Base-by-base conservation (phyloP, 2,329 filamentous ascomycete genomes). In the Simplicillium aogashimaense region DNA sequence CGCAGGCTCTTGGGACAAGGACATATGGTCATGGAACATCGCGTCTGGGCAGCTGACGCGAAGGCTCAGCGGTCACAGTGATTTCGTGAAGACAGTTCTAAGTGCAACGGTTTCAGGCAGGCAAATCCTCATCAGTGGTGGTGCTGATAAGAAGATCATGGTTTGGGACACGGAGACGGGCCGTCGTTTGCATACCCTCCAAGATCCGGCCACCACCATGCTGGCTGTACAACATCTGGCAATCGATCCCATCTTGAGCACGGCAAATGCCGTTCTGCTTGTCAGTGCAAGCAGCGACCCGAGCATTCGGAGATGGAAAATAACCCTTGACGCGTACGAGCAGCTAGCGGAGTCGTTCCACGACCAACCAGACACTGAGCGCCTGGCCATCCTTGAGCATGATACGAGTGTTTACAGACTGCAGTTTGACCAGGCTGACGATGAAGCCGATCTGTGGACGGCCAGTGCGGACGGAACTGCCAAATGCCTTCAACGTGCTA, bases 1-100 rank as follows among this genome's bases (percentile, higher is more conserved):
- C 59, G 87, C 87, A 17, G 90, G 89, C 29, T 92, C 82, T 43
- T 98, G 92, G 92, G 90, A 98, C 64, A 95, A 94, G 64, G 74
- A 78, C 15, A 74, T 97, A 43, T 95, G 88, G 81, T 84, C 83
- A 28, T 95, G 87, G 84, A 72, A 85, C 51, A 65, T 82, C 28
- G 65, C 70, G 14, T 76, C 76, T 3, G 69, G 67, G 34, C 58
- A 67, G 25, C 62, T 66, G 1, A 67, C 66, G n/a, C 71, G 66
- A 45, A 79, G 70, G 47, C 88, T 81, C 50, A 72, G 74, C 43
- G 88, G 87, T 4, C 90, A 97, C 59, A 70, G 75, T 2, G 92
- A 98, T 63, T 98, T 98, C 55, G 84, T 98, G 52, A 95, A 95
- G 63, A 72, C 83, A 4, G 65, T 97, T 3, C 63, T 83, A 12